Evolutionary conservation across 176 grass and related monocot species (phyloP).

Genomic region (Musa acuminata): DNA sequence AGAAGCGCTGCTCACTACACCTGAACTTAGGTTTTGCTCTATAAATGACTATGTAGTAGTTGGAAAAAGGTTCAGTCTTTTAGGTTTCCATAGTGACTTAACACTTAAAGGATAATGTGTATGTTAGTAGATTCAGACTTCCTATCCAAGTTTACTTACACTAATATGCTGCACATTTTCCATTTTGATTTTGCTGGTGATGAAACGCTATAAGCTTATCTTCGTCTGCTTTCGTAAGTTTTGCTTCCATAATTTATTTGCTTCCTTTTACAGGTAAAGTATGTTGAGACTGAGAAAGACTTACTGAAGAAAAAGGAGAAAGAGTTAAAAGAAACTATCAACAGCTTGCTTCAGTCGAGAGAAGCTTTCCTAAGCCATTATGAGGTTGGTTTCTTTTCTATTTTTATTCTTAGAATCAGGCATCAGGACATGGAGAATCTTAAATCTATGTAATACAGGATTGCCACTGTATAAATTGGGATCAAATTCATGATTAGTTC

Average conservation of each 20-base stretch:
- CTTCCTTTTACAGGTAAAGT: slow-evolving; percentile 45
- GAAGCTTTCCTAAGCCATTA: slow-evolving; percentile 61
- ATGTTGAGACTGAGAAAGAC: slow-evolving; percentile 66
- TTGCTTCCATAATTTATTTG: neutral
- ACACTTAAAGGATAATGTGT: neutral
- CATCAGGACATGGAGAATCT: neutral
- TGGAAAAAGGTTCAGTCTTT: neutral
- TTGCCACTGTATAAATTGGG: neutral
- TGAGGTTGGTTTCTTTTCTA: slow-evolving; percentile 31
- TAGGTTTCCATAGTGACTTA: too few relatives aligned
- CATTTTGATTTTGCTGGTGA: neutral
- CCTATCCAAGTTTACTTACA: neutral
- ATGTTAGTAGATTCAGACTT: neutral
- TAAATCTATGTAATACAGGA: neutral
- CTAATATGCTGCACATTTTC: neutral
- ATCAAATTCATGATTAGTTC: neutral
- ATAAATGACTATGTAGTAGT: neutral
- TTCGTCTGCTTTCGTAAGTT: neutral
- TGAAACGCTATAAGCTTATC: neutral
- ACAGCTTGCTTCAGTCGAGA: slow-evolving; percentile 56
- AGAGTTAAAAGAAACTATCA: slow-evolving; percentile 59
- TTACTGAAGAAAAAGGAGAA: slow-evolving; percentile 51
- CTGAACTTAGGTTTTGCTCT: too few relatives aligned
- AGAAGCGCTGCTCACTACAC: too few relatives aligned
- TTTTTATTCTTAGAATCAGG: neutral